Conservation (phyloP, 2,329 filamentous ascomycete species). For the Capronia coronata region DNA sequence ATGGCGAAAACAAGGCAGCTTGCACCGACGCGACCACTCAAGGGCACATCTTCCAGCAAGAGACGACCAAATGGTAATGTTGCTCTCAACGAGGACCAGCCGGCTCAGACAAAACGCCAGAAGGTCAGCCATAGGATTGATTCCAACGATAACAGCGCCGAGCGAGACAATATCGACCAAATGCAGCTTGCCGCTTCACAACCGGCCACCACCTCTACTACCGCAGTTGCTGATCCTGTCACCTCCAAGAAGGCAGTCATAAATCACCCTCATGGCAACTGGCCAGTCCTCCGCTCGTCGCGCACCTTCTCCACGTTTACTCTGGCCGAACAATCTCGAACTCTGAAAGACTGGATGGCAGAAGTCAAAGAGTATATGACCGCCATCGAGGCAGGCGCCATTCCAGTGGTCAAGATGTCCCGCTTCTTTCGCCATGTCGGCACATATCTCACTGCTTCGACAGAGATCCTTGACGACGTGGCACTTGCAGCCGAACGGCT, state of each 20-base stretch:
- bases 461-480: constrained; percentile 1
- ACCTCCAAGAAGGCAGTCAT: not conserved
- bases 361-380: not conserved
- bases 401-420: not conserved
- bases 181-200: not conserved
- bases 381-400: not conserved
- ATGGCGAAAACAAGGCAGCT: not conserved
- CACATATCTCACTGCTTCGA: not conserved
- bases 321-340: not conserved
- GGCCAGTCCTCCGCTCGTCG: not conserved
- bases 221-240: no score
- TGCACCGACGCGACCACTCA: not conserved
- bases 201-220: no score
- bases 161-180: not conserved
- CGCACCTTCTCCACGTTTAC: not conserved
- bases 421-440: not conserved
- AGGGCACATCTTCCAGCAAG: not conserved
- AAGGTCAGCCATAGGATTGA: not conserved
- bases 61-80: not conserved
- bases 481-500: not conserved
- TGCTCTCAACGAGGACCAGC: not conserved
- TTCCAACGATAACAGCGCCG: not conserved
- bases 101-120: not conserved
- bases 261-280: not conserved
- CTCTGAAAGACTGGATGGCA: constrained; percentile 3